Evolutionary conservation across 495 filamentous ascomycete species (phyloP), one percentile per base, ranked within the genome.

Genomic region (Patellaria atrata): DNA sequence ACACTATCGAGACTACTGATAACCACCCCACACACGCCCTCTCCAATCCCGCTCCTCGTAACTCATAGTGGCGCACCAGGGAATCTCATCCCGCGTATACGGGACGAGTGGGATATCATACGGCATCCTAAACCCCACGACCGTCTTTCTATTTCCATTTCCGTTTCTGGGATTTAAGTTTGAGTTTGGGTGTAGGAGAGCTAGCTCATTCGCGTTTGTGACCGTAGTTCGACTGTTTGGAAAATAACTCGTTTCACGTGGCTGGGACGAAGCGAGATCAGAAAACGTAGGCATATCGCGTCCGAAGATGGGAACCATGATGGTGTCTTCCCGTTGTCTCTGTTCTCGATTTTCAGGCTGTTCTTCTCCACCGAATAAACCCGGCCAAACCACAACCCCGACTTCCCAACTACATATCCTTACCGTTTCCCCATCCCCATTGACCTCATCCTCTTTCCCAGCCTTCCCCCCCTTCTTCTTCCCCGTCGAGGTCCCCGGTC

Each of bases 311-410:
- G 75, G 73, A 9, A 75, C 58, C 81, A 93, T 87, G 6, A 15
- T 27, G 27, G 34, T 18, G 25, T 17, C 36, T 8, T 45, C 21
- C n/a, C n/a, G n/a, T n/a, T n/a, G n/a, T n/a, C n/a, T n/a, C n/a
- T n/a, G n/a, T n/a, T n/a, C n/a, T n/a, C n/a, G n/a, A n/a, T n/a
- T n/a, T 7, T 26, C 12, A 4, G 8, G 14, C 13, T 12, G n/a
- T 4, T 27, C 40, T 10, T 35, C 47, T 3, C 60, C 55, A 15
- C 60, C 56, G 32, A 75, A 78, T 22, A 94, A 51, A 23, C 56
- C 69, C 2, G 86, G 86, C 80, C 83, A 89, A 1, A 93, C 71
- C 21, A 92, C 47, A 3, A 94, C 82, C 0, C 85, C 85, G 27
- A 83, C 68, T 54, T 94, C 85, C 58, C 78, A 94, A 23, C 81